Conservation (phyloP, 2,329 filamentous ascomycete species). For the Ploettnerulaceae sp. region DNA sequence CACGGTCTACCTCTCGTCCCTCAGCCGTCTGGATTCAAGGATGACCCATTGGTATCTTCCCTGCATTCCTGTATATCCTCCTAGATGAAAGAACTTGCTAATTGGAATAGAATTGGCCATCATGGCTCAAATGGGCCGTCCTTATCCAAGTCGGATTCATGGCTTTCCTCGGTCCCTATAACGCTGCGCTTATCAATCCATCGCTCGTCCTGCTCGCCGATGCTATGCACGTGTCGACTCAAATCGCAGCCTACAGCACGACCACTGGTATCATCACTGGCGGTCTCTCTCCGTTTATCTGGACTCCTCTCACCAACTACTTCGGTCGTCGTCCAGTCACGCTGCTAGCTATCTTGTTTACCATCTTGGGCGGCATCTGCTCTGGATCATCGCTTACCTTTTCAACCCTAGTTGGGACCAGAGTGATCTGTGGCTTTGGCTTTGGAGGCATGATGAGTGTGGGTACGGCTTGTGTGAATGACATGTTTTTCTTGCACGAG, state of each 20-base stretch:
- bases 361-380: slow-evolving; percentile 28
- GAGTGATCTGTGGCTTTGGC: slow-evolving; percentile 28
- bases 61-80: slow-evolving; percentile 6
- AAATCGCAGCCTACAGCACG: slow-evolving; percentile 29
- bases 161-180: slow-evolving; percentile 32
- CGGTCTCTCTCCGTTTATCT: slow-evolving; percentile 31
- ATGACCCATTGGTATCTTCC: slow-evolving; percentile 29
- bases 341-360: slow-evolving; percentile 27
- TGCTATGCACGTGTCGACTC: slow-evolving; percentile 22
- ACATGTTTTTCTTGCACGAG: slow-evolving; percentile 33
- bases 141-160: slow-evolving; percentile 32
- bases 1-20: slow-evolving; percentile 30
- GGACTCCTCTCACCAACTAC: slow-evolving; percentile 27
- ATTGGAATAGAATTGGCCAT: slow-evolving; percentile 33
- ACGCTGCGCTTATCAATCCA: slow-evolving; percentile 30
- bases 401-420: slow-evolving; percentile 24
- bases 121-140: slow-evolving; percentile 33
- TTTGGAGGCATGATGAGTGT: slow-evolving; percentile 33
- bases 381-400: slow-evolving; percentile 26
- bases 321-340: slow-evolving; percentile 32
- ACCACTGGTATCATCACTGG: slow-evolving; percentile 30
- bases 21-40: slow-evolving; percentile 31
- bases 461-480: slow-evolving; percentile 30
- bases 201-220: slow-evolving; percentile 29
- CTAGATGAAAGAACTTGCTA: too few relatives aligned